Percentiles rank a stretch among this genome's conserved stretches.
Conservation (phyloP, 306 rosid species). For the Cercis canadensis region DNA sequence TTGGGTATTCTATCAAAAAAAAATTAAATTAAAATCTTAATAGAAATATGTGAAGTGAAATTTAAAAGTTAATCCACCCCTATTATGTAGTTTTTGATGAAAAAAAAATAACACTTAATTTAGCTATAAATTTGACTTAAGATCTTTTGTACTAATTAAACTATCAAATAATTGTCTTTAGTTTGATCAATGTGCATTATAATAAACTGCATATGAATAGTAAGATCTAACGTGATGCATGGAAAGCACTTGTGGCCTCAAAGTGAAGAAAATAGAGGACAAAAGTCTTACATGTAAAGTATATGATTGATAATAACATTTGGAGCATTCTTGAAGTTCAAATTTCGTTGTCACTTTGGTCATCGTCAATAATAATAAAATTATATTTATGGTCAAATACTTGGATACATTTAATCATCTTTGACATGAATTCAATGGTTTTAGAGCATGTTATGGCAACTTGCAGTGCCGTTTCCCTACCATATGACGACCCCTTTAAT, state of each 20-base stretch:
- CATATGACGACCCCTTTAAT: no score
- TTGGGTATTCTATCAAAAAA: no score
- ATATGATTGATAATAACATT: not conserved
- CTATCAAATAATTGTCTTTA: no score
- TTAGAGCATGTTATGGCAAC: not conserved
- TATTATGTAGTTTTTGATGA: no score
- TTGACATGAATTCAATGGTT: not conserved
- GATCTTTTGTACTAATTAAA: no score
- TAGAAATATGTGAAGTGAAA: no score
- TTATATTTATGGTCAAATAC: not conserved
- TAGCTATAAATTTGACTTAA: no score
- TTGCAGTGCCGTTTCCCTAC: not conserved
- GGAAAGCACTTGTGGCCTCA: not conserved
- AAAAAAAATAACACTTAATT: no score
- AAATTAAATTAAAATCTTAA: no score
- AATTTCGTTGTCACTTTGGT: conserved; percentile 16
- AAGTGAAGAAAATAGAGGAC: conserved; percentile 5
- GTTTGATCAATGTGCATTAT: no score
- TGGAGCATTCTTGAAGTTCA: conserved; percentile 2
- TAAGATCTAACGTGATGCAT: not conserved
- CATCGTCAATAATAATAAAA: not conserved
- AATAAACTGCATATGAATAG: no score
- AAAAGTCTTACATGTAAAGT: not conserved
- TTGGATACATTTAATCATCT: not conserved
- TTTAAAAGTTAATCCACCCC: no score